A percentile compares a stretch with the other conserved stretches of the same genome.
Conservation (phyloP, 176 grass and related monocot genomes). For the Musa beccarii region DNA sequence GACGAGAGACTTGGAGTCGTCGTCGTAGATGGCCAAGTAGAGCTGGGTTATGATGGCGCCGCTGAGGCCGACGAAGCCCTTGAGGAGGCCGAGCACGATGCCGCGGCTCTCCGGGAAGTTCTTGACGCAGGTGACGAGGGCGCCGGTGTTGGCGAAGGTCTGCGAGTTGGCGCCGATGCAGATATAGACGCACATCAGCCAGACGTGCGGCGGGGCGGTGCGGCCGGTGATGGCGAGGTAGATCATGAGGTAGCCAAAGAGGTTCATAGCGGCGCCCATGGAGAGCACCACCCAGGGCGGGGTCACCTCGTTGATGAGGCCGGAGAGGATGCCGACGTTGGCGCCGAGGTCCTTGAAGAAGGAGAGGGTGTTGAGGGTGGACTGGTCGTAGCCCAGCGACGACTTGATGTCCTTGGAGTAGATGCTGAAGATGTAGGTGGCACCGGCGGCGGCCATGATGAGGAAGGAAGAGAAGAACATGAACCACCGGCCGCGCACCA, state of each 20-base stretch:
- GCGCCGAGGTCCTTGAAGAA: conserved; percentile 62
- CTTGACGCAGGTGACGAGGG: conserved; percentile 65
- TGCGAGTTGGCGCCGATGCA: conserved; percentile 63
- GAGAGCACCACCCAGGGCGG: conserved; percentile 64
- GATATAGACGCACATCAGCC: conserved; percentile 76
- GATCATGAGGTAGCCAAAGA: conserved; percentile 64
- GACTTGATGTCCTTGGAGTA: conserved; percentile 67
- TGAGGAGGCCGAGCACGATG: conserved; percentile 49
- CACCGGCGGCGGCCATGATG: conserved; percentile 51
- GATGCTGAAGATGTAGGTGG: conserved; percentile 61
- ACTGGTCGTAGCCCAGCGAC: conserved; percentile 47
- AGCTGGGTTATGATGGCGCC: conserved; percentile 29
- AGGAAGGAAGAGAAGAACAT: conserved; percentile 63
- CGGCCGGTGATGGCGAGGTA: conserved; percentile 66
- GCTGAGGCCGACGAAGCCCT: conserved; percentile 31
- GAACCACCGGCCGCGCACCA: conserved; percentile 57
- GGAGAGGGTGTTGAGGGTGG: conserved; percentile 58
- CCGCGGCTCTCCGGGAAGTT: conserved; percentile 80
- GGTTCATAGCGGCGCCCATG: conserved; percentile 59
- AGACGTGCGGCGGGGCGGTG: conserved; percentile 29
- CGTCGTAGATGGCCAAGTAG: conserved; percentile 43
- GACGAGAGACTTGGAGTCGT: conserved; percentile 73
- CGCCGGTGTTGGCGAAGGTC: conserved; percentile 67
- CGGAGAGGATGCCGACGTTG: conserved; percentile 56
- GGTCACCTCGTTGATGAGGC: conserved; percentile 70